Evolutionary conservation across 345 rosid genomes (phyloP).

Genomic region (Anastatica hierochuntica): DNA sequence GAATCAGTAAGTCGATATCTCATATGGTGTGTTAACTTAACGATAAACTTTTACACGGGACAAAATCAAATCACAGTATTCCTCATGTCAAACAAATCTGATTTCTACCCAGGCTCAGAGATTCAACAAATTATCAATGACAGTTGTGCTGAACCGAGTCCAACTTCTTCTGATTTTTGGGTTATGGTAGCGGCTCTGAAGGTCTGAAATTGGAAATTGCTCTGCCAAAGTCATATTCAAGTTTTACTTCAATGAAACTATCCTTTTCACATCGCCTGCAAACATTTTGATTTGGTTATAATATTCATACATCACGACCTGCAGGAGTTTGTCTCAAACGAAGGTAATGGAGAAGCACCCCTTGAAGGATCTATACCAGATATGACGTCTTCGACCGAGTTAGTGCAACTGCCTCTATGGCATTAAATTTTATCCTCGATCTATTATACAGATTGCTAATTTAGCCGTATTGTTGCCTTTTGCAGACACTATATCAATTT

Average conservation of each 20-base stretch:
- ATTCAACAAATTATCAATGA: conserved; percentile 52
- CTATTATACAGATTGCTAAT: conserved; percentile 10
- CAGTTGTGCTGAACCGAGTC: conserved; percentile 48
- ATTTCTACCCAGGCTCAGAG: conserved; percentile 45
- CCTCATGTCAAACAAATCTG: not conserved
- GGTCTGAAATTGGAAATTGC: conserved; percentile 37
- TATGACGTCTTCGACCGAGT: conserved; percentile 99
- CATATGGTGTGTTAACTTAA: not conserved
- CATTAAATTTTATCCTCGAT: not conserved
- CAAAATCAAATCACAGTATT: not conserved
- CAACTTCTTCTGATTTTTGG: conserved; percentile 84
- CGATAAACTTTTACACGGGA: not conserved
- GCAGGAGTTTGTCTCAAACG: conserved; percentile 80
- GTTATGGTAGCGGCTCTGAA: conserved; percentile 95
- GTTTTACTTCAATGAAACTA: not conserved
- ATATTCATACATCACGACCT: not conserved
- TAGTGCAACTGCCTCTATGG: conserved; percentile 22
- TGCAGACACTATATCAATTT: conserved; percentile 74
- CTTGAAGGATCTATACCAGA: conserved; percentile 98
- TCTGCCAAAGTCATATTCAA: no score
- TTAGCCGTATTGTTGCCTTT: conserved; percentile 5
- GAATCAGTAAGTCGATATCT: conserved; percentile 64
- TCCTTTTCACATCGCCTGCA: not conserved
- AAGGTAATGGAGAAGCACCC: conserved; percentile 88
- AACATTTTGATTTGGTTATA: not conserved